Evolutionary conservation across 78 protist genomes (phyloP).

Genomic region (Parvularia atlantis): DNA sequence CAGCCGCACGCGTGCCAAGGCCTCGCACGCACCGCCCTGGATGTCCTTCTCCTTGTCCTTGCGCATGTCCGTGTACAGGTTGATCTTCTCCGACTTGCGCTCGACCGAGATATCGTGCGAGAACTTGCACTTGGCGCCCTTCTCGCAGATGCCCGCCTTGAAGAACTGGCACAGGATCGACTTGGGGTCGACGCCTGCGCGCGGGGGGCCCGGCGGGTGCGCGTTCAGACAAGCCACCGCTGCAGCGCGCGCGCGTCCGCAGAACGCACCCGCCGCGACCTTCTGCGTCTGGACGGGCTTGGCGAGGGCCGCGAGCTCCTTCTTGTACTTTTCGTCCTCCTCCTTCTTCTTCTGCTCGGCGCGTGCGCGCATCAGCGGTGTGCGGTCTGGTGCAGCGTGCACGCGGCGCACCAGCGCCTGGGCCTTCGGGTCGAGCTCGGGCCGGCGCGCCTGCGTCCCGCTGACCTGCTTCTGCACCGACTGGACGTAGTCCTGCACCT

Average conservation of each 20-base stretch:
- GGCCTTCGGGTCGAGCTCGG: neutral
- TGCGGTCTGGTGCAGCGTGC: constrained; percentile 10
- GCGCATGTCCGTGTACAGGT: constrained; percentile 16
- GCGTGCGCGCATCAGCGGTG: constrained; percentile 14
- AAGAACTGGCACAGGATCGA: constrained; percentile 63
- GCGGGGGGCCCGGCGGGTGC: neutral
- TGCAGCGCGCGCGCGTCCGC: neutral
- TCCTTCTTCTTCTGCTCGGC: neutral
- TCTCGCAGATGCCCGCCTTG: constrained; percentile 55
- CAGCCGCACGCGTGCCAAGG: too few relatives aligned
- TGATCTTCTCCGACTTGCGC: constrained; percentile 32
- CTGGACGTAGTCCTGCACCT: constrained; percentile 42
- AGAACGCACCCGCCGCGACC: too few relatives aligned
- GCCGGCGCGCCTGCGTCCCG: neutral
- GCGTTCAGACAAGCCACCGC: constrained; percentile 19
- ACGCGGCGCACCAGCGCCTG: neutral
- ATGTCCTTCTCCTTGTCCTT: constrained; percentile 7
- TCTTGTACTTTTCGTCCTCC: neutral
- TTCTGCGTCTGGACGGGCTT: constrained; percentile 6
- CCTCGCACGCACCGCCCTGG: too few relatives aligned
- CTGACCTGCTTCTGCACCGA: constrained; percentile 28
- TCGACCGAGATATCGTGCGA: constrained; percentile 49
- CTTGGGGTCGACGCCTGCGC: constrained; percentile 71
- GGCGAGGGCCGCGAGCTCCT: constrained; percentile 26
- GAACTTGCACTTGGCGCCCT: constrained; percentile 69